Percentiles rank a stretch among this genome's conserved stretches.
Evolutionary conservation across 495 filamentous ascomycete genomes (phyloP).

Genomic region (Coniosporium apollinis): DNA sequence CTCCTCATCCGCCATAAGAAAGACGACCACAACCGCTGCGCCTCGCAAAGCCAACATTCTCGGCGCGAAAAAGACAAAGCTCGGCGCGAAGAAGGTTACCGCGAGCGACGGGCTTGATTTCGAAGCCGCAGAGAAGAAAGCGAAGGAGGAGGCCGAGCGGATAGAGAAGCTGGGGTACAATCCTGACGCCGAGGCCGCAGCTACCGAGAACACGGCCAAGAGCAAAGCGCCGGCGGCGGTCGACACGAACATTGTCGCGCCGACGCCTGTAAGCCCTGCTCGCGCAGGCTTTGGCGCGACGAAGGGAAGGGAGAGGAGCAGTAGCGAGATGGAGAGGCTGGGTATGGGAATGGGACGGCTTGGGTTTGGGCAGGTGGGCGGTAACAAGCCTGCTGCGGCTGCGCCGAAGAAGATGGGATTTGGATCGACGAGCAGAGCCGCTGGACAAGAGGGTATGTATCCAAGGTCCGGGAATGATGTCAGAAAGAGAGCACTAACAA

Average conservation of each 20-base stretch:
- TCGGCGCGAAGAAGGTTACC: constrained; percentile 83
- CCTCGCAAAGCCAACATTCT: constrained; percentile 70
- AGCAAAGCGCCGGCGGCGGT: constrained; percentile 30
- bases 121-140: constrained; percentile 90
- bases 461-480: constrained; percentile 3
- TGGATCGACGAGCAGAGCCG: constrained; percentile 62
- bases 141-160: constrained; percentile 91
- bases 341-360: constrained; percentile 81
- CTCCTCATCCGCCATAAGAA: constrained; percentile 59
- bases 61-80: constrained; percentile 78
- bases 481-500: neutral
- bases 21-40: constrained; percentile 38
- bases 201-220: constrained; percentile 28
- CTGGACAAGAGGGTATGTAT: constrained; percentile 16
- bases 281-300: constrained; percentile 41
- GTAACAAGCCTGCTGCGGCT: constrained; percentile 35
- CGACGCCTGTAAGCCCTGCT: constrained; percentile 56
- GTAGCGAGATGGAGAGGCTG: constrained; percentile 70
- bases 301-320: constrained; percentile 36
- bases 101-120: constrained; percentile 70
- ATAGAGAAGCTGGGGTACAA: constrained; percentile 98
- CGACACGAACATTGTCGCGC: constrained; percentile 43
- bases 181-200: constrained; percentile 59
- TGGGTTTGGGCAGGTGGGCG: constrained; percentile 78
- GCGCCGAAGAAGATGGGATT: constrained; percentile 68